phyloP scores from a whole-genome alignment of 495 filamentous ascomycete species.

The Staphylotrichum tortipilum region DNA sequence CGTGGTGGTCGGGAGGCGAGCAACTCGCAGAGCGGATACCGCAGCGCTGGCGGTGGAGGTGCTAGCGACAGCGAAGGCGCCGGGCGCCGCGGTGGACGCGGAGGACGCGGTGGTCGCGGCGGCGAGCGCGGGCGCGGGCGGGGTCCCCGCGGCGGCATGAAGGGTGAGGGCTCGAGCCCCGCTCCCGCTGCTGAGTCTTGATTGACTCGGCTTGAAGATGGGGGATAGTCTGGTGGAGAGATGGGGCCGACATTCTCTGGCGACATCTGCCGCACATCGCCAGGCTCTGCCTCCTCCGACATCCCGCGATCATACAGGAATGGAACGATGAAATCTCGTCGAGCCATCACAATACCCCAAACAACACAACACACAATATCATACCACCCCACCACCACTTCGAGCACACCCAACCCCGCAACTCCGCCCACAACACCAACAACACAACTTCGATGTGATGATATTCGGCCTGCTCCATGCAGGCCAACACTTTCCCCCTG shows the following conservation, averaged over 20 bases:
- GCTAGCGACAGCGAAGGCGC: conserved; percentile 75
- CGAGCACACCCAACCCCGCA: not conserved
- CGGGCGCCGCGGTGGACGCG: conserved; percentile 55
- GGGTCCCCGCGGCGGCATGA: conserved; percentile 51
- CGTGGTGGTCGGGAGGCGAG: conserved; percentile 41
- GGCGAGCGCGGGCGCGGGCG: conserved; percentile 48
- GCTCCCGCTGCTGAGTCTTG: conserved; percentile 44
- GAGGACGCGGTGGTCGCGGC: conserved; percentile 48
- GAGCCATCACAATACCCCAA: not conserved
- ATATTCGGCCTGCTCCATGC: not conserved
- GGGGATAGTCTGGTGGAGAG: not conserved
- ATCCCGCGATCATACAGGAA: too few species aligned
- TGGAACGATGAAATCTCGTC: not conserved
- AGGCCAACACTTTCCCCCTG: not conserved
- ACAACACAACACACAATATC: not conserved
- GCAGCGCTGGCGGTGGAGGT: conserved; percentile 52
- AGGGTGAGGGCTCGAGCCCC: conserved; percentile 43
- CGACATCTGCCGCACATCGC: too few species aligned
- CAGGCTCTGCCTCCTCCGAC: too few species aligned
- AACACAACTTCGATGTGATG: not conserved
- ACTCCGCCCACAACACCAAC: not conserved
- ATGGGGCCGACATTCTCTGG: too few species aligned
- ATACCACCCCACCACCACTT: not conserved
- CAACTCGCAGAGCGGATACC: conserved; percentile 55
- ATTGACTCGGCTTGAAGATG: not conserved